Percentiles rank a stretch among this genome's conserved stretches.
These are phyloP conservation scores for Pseudoscleropodium purum DNA, from an alignment of 225 moss, liverwort and hornwort genomes.

Conservation along the genomic window DNA sequence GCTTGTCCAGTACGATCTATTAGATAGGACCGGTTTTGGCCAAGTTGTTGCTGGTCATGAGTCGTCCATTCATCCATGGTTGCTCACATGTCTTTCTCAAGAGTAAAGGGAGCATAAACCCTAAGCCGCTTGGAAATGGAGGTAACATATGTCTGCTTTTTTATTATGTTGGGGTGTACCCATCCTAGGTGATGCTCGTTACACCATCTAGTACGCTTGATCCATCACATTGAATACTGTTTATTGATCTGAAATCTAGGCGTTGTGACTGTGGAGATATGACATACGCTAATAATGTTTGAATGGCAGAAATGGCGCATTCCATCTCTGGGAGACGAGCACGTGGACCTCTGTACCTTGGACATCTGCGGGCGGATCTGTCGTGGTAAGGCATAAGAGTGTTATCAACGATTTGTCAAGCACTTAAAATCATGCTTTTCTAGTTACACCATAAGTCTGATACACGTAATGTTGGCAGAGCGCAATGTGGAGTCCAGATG, in stretches of 20 bases:
- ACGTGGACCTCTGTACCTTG: constrained; percentile 96
- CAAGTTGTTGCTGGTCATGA: not conserved
- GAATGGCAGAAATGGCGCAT: constrained; percentile 64
- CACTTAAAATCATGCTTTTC: not conserved
- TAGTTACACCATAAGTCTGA: not conserved
- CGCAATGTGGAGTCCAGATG: constrained; percentile 93
- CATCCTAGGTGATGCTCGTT: not conserved
- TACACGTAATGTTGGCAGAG: constrained; percentile 47
- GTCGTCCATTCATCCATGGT: not conserved
- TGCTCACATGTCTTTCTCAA: not conserved
- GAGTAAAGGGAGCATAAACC: not conserved
- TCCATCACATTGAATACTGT: not conserved
- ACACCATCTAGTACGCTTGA: not conserved
- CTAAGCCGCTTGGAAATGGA: not conserved
- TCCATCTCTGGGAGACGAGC: constrained; percentile 96
- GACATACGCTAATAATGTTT: not conserved
- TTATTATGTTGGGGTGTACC: not conserved
- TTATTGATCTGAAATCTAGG: not conserved
- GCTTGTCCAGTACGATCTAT: not conserved
- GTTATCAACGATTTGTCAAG: not conserved
- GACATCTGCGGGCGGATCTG: constrained; percentile 73
- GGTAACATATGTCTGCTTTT: not conserved
- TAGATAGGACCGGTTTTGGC: not conserved
- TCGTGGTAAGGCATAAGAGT: constrained; percentile 43
- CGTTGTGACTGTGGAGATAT: not conserved